Conservation (phyloP, 441 rosid species). For the Populus trichocarpa region DNA sequence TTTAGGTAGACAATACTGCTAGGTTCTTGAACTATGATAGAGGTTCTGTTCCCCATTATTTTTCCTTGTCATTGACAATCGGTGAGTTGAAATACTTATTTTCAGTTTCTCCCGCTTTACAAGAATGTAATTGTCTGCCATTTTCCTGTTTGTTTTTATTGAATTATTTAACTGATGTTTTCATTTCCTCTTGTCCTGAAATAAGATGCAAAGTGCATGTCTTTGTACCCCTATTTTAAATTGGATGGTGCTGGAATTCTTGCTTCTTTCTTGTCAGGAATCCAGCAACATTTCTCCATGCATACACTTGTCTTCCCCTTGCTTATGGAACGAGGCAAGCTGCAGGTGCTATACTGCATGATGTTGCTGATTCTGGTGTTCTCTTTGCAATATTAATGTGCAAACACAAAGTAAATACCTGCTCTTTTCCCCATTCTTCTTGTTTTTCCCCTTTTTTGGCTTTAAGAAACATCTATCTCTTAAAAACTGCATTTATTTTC, state of each 20-base stretch:
- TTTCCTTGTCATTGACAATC: neutral
- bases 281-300: conserved; percentile 95
- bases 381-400: conserved; percentile 92
- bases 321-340: conserved; percentile 85
- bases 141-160: neutral
- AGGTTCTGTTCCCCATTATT: neutral
- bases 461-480: neutral
- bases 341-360: conserved; percentile 91
- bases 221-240: neutral
- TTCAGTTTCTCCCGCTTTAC: neutral
- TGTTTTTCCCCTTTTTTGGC: neutral
- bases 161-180: neutral
- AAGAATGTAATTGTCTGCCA: neutral
- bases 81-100: neutral
- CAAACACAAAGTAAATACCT: conserved; percentile 67
- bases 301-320: conserved; percentile 98
- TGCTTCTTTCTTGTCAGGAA: conserved; percentile 45
- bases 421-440: neutral
- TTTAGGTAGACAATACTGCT: neutral
- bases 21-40: neutral
- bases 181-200: neutral
- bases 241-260: conserved; percentile 6
- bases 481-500: neutral
- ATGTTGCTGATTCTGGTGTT: conserved; percentile 89
- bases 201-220: conserved; percentile 3